A percentile compares a stretch with the other conserved stretches of the same genome.
Conservation (phyloP, 2,329 filamentous ascomycete species). For the Penicillium capsulatum region DNA sequence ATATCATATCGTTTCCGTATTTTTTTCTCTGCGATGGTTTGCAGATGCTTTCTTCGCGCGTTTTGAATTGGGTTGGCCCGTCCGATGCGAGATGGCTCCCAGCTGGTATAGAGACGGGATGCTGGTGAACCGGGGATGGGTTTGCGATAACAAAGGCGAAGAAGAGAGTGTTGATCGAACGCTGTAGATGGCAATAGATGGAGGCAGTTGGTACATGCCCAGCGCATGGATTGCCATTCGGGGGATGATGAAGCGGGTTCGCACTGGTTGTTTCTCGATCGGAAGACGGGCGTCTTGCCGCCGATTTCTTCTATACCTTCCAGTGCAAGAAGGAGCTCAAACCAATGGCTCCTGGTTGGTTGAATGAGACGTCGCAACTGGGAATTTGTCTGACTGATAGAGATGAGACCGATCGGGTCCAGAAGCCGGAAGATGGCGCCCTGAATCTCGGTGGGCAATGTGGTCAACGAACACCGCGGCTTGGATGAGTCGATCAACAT, state of each 20-base stretch:
- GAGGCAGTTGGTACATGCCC: slow-evolving; percentile 9
- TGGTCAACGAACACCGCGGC: no score
- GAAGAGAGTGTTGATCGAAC: slow-evolving; percentile 7
- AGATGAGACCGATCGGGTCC: slow-evolving; percentile 8
- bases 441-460: slow-evolving; percentile 7
- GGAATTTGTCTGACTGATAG: slow-evolving; percentile 7
- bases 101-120: slow-evolving; percentile 1
- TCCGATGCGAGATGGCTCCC: neutral
- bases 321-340: slow-evolving; percentile 8
- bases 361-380: slow-evolving; percentile 5
- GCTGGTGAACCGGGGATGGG: slow-evolving; percentile 7
- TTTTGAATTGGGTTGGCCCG: neutral
- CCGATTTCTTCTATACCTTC: slow-evolving; percentile 7
- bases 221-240: slow-evolving; percentile 8
- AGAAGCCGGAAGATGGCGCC: slow-evolving; percentile 6
- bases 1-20: slow-evolving; percentile 6
- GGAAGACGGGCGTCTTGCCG: slow-evolving; percentile 1
- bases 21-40: neutral
- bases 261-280: slow-evolving; percentile 1
- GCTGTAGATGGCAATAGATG: slow-evolving; percentile 4
- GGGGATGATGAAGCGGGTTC: neutral
- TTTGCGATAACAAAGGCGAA: slow-evolving; percentile 9
- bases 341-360: slow-evolving; percentile 1
- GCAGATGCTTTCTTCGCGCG: neutral
- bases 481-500: no score